phyloP scores from a whole-genome alignment of 2,329 filamentous ascomycete species.

The Dothideomycetes sp. region DNA sequence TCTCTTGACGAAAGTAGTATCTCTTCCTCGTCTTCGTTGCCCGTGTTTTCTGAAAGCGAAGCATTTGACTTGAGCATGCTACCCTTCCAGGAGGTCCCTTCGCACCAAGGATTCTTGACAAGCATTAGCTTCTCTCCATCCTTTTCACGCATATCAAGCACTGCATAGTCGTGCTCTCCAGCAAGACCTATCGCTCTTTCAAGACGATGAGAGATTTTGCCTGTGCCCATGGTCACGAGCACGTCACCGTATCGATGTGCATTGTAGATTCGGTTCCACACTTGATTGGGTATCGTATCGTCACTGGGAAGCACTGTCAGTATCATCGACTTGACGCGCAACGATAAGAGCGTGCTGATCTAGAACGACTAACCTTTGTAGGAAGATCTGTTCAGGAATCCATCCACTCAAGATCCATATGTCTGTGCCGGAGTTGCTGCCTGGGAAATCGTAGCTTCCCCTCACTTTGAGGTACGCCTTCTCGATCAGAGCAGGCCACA shows the following conservation, averaged over 20 bases:
- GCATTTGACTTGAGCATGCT: conserved; percentile 19
- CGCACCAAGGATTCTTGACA: conserved; percentile 93
- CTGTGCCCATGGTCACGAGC: conserved; percentile 82
- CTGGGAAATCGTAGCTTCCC: conserved; percentile 94
- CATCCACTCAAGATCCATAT: conserved; percentile 87
- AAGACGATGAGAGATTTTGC: conserved; percentile 65
- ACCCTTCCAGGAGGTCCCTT: conserved; percentile 66
- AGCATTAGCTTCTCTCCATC: conserved; percentile 59
- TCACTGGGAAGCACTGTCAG: conserved; percentile 43
- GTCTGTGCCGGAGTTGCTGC: conserved; percentile 94
- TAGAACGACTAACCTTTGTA: conserved; percentile 55
- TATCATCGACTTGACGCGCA: not conserved
- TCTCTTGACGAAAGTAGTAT: conserved; percentile 25
- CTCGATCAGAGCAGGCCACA: conserved; percentile 90
- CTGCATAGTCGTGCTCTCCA: conserved; percentile 87
- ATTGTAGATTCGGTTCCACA: conserved; percentile 69
- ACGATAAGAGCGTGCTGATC: not conserved
- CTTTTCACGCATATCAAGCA: conserved; percentile 66
- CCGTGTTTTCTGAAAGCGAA: not conserved
- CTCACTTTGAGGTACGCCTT: conserved; percentile 95
- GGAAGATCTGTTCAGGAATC: conserved; percentile 91
- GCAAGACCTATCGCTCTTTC: conserved; percentile 74
- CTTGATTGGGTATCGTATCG: conserved; percentile 62
- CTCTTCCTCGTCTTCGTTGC: conserved; percentile 18
- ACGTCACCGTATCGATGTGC: conserved; percentile 72